Conservation (phyloP, 1,284 basidiomycete species). For the Rhodotorula sp. region DNA sequence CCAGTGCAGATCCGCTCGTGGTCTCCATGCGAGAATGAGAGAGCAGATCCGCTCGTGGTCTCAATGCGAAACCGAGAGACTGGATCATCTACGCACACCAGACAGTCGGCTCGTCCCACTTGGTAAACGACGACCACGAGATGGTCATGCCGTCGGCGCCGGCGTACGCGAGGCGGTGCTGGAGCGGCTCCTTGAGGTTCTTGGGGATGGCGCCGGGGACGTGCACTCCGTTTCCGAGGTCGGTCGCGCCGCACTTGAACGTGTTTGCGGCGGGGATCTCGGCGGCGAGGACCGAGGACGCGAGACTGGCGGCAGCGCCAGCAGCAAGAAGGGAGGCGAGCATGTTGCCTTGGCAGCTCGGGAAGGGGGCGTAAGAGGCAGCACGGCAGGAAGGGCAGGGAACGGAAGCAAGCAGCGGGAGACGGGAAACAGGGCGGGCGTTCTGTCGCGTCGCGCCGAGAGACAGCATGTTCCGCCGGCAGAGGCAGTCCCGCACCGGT, state of each 20-base stretch:
- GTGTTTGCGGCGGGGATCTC: background rate
- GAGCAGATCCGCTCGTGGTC: background rate
- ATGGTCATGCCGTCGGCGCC: constrained; percentile 35
- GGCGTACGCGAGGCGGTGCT: constrained; percentile 38
- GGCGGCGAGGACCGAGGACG: background rate
- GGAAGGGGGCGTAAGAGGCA: background rate
- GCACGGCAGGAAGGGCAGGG: background rate
- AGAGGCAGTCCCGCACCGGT: no score
- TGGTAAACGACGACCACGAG: constrained; percentile 26
- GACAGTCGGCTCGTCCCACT: constrained; percentile 25
- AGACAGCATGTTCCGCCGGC: no score
- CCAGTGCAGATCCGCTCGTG: background rate
- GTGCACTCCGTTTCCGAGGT: constrained; percentile 34
- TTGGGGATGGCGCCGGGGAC: constrained; percentile 31
- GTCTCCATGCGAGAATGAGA: no score
- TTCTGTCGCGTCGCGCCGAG: no score
- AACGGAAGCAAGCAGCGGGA: background rate
- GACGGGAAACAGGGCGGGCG: no score
- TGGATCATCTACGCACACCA: background rate
- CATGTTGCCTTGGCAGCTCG: background rate
- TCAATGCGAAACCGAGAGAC: no score
- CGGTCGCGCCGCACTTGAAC: constrained; percentile 4
- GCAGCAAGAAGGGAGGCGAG: constrained; percentile 3
- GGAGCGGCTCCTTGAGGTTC: constrained; percentile 31
- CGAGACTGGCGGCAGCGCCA: constrained; percentile 1